Evolutionary conservation across 1,284 basidiomycete genomes (phyloP).

Genomic region (Ustilago cynodontis): DNA sequence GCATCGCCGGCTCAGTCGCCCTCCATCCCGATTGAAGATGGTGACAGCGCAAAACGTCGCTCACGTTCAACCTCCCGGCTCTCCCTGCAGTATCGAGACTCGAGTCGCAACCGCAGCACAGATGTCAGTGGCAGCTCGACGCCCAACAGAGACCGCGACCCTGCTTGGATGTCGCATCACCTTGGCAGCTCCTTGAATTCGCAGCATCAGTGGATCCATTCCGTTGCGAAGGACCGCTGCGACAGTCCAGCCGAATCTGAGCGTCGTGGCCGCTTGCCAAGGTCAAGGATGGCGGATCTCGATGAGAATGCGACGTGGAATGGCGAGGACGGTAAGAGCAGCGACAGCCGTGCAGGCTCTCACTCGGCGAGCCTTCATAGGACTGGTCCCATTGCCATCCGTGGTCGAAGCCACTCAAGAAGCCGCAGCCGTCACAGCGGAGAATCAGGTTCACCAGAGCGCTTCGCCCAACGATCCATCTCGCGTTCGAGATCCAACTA

Average conservation of each 20-base stretch:
- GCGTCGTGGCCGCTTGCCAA: constrained; percentile 39
- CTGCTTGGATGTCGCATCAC: constrained; percentile 30
- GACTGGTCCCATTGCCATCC: constrained; percentile 36
- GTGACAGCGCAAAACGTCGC: constrained; percentile 16
- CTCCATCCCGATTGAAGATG: constrained; percentile 19
- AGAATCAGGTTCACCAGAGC: constrained; percentile 40
- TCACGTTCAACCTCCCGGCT: constrained; percentile 47
- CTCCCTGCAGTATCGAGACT: constrained; percentile 33
- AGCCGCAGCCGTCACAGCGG: constrained; percentile 52
- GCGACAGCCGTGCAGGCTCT: constrained; percentile 24
- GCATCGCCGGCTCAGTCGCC: constrained; percentile 24
- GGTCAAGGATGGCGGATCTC: constrained; percentile 47
- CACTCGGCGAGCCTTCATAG: constrained; percentile 11
- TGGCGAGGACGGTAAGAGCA: constrained; percentile 32
- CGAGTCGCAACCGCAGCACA: constrained; percentile 42
- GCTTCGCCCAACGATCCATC: constrained; percentile 26
- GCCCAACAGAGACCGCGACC: constrained; percentile 42
- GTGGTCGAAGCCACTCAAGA: constrained; percentile 41
- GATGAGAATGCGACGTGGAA: constrained; percentile 55
- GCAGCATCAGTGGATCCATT: constrained; percentile 25
- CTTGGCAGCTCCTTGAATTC: constrained; percentile 25
- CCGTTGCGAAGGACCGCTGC: constrained; percentile 28
- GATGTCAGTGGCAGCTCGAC: constrained; percentile 46
- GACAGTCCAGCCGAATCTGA: constrained; percentile 52
- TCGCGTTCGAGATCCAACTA: constrained; percentile 33